Evolutionary conservation across 1,284 basidiomycete genomes (phyloP), one percentile per base, ranked within the genome.

Genomic region (Papiliotrema laurentii): DNA sequence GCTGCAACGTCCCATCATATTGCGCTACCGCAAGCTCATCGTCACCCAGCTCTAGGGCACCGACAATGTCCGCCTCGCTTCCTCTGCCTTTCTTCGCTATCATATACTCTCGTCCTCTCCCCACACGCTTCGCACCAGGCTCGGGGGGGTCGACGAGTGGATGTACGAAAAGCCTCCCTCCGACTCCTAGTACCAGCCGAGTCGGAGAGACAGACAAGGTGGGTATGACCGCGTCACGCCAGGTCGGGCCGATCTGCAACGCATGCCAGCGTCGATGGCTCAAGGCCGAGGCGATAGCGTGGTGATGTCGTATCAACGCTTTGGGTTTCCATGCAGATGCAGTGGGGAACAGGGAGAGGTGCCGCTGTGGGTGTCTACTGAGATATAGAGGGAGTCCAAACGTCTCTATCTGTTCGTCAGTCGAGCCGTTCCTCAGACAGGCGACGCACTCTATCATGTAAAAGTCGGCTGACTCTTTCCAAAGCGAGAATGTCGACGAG

Each of bases 1-100:
- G 61, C 50, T 66, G 66, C 9, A 71, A 41, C 16, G 59, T 64
- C 28, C 69, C 67, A 53, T 69, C 64, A 41, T 61, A 66, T 45
- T 68, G 68, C 4, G 64, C 66, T 9, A 68, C 50, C 14, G 52
- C 54, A 1, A 65, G 19, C 26, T 50, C 45, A 4, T 51, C 49
- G 37, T 55, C 38, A 6, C 37, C 24, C 10, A 66, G 51, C 5
- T 53, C 47, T 33, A 59, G 56, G 9, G 67, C 38, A 2, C 65
- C 66, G 10, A 70, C 55, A 2, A 70, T 58, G 51, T 72, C 69
- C 14, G 62, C 56, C 25, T 36, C 46, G 22, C 57, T 60, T 3
- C 60, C 58, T n/a, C 47, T 27, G 21, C 31, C 44, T 34, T 42
- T 35, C n/a, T 34, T 45, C 19, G 53, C 49, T 6, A 71, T 36